Conservation (phyloP, 768 basidiomycete species). For the Rhizopogon rudus region DNA sequence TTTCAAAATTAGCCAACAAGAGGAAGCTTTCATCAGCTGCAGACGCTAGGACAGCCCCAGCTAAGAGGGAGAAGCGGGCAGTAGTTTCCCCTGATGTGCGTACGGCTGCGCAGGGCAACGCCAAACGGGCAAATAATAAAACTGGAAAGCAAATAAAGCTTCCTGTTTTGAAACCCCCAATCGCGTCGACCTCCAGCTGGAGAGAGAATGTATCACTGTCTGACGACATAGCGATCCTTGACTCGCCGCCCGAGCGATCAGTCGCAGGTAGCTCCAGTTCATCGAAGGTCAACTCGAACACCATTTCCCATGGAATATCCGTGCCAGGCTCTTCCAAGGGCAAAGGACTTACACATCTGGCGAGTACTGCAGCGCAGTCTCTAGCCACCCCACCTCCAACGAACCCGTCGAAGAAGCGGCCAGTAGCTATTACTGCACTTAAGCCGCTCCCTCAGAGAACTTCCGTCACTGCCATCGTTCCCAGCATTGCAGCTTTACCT, state of each 20-base stretch:
- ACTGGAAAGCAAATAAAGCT: background rate
- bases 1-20: constrained; percentile 1
- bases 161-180: background rate
- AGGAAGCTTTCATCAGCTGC: background rate
- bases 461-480: background rate
- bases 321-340: background rate
- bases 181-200: background rate
- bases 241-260: background rate
- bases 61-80: constrained; percentile 11
- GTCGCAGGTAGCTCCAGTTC: background rate
- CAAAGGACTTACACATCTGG: background rate
- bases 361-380: background rate
- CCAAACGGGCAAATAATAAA: background rate
- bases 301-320: background rate
- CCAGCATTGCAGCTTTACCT: constrained; percentile 2
- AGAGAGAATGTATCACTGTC: background rate
- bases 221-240: background rate
- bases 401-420: background rate
- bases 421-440: background rate
- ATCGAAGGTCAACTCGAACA: background rate
- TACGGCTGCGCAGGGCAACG: background rate
- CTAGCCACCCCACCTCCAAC: constrained; percentile 9
- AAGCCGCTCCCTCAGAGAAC: background rate
- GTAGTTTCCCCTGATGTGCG: background rate
- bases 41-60: constrained; percentile 2